Percentiles rank a stretch among this genome's conserved stretches.
Evolutionary conservation across 1,284 basidiomycete species (phyloP).

Genomic region (Anthracocystis panici-leucophaei): DNA sequence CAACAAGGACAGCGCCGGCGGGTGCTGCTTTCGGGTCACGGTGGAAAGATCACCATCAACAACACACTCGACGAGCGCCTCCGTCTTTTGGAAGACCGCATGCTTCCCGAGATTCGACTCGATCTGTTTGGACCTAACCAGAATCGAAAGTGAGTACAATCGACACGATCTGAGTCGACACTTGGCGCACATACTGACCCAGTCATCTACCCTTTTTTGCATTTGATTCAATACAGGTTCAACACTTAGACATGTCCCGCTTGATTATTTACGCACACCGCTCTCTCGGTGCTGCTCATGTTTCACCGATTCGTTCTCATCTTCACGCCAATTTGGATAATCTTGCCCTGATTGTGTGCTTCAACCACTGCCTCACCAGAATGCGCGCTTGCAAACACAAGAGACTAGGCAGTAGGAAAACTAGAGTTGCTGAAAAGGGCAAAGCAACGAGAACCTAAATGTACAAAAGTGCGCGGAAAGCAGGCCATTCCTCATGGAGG

Average conservation of each 20-base stretch:
- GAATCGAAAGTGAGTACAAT: constrained; percentile 62
- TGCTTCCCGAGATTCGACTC: constrained; percentile 68
- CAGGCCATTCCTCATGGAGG: neutral
- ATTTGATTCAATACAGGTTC: constrained; percentile 25
- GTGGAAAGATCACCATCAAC: constrained; percentile 66
- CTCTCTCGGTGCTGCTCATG: neutral
- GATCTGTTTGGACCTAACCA: constrained; percentile 67
- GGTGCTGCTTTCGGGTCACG: constrained; percentile 59
- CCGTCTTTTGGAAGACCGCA: constrained; percentile 63
- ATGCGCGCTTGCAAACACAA: neutral
- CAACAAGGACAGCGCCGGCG: constrained; percentile 74
- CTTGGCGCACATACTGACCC: constrained; percentile 5
- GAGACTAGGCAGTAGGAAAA: constrained; percentile 10
- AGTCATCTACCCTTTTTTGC: neutral
- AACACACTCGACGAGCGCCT: constrained; percentile 69
- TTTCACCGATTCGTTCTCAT: neutral
- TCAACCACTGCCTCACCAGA: neutral
- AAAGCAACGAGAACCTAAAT: constrained; percentile 28
- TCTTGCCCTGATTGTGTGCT: constrained; percentile 7
- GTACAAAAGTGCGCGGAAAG: constrained; percentile 27
- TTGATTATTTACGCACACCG: neutral
- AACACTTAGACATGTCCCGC: constrained; percentile 28
- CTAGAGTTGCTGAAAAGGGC: constrained; percentile 27
- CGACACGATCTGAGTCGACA: neutral
- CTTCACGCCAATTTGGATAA: constrained; percentile 23